Evolutionary conservation across 2,329 filamentous ascomycete genomes (phyloP).

Genomic region (Aspergillus fumigatiaffinis): DNA sequence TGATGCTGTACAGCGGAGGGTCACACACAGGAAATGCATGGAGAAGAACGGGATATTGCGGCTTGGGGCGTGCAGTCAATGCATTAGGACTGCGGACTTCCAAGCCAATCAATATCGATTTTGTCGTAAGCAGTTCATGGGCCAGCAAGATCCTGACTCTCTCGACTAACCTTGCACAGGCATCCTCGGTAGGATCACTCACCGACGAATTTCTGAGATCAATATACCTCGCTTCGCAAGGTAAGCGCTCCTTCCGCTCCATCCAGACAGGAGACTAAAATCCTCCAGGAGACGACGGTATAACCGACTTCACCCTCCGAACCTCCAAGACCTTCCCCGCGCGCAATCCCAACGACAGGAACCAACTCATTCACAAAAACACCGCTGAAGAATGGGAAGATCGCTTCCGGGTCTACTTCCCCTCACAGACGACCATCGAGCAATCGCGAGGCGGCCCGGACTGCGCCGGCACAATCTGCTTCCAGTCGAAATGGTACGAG

Average conservation of each 20-base stretch:
- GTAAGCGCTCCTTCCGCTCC: slow-evolving; percentile 26
- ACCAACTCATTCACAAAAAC: slow-evolving; percentile 36
- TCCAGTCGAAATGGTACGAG: slow-evolving; percentile 70
- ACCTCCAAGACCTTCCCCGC: slow-evolving; percentile 22
- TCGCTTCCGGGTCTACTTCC: slow-evolving; percentile 74
- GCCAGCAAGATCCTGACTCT: background rate
- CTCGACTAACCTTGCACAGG: slow-evolving; percentile 41
- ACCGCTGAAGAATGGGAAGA: slow-evolving; percentile 42
- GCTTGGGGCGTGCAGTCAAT: slow-evolving; percentile 65
- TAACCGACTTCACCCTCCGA: slow-evolving; percentile 41
- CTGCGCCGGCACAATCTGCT: slow-evolving; percentile 77
- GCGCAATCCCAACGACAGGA: slow-evolving; percentile 38
- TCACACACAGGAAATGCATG: slow-evolving; percentile 49
- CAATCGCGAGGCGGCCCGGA: slow-evolving; percentile 60
- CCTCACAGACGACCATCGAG: slow-evolving; percentile 65
- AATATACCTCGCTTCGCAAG: slow-evolving; percentile 58
- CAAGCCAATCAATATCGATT: slow-evolving; percentile 64
- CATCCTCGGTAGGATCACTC: slow-evolving; percentile 77
- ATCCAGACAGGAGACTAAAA: slow-evolving; percentile 4
- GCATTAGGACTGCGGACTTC: slow-evolving; percentile 58
- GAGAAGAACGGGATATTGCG: slow-evolving; percentile 64
- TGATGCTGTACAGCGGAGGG: slow-evolving; percentile 47
- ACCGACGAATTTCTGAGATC: slow-evolving; percentile 62
- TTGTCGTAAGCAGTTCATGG: slow-evolving; percentile 52
- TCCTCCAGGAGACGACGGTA: slow-evolving; percentile 44